These are phyloP conservation scores for Simplicillium aogashimaense DNA, from an alignment of 2,329 filamentous ascomycete species.

Conservation along the genomic window DNA sequence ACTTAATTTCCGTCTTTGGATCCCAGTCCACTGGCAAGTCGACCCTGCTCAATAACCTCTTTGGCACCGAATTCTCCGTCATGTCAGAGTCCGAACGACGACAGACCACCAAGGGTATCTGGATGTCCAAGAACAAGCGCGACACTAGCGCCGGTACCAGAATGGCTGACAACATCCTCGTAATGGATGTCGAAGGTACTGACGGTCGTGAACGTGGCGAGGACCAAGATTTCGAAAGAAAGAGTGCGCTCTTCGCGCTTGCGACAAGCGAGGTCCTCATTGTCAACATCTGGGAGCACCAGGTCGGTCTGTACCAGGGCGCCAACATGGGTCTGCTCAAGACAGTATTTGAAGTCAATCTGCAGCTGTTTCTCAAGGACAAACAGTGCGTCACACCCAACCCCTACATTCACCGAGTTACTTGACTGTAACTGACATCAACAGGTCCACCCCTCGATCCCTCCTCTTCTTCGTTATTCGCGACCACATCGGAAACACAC, in stretches of 20 bases:
- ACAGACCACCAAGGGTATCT: constrained; percentile 98
- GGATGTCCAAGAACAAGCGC: constrained; percentile 96
- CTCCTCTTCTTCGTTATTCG: constrained; percentile 98
- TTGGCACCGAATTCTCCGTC: constrained; percentile 91
- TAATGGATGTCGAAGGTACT: constrained; percentile 98
- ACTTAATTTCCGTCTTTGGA: constrained; percentile 96
- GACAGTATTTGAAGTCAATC: constrained; percentile 97
- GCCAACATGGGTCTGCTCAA: constrained; percentile 98
- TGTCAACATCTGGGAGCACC: constrained; percentile 98
- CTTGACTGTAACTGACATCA: constrained; percentile 10
- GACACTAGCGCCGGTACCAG: constrained; percentile 35
- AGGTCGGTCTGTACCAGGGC: constrained; percentile 94
- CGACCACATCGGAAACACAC: constrained; percentile 88
- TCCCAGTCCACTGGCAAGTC: constrained; percentile 99
- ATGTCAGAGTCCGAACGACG: constrained; percentile 92
- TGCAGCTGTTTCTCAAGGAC: constrained; percentile 94
- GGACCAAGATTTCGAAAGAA: constrained; percentile 97
- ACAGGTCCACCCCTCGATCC: constrained; percentile 74
- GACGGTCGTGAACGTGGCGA: constrained; percentile 93
- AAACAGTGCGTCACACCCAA: constrained; percentile 58
- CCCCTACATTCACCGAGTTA: constrained; percentile 1
- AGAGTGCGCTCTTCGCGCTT: constrained; percentile 92
- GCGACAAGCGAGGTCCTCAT: constrained; percentile 97
- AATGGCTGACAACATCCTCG: constrained; percentile 96
- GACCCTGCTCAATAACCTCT: constrained; percentile 89